A percentile compares a stretch with the other conserved stretches of the same genome.
Conservation (phyloP, 2,329 filamentous ascomycete genomes). For the Neobulgaria alba region DNA sequence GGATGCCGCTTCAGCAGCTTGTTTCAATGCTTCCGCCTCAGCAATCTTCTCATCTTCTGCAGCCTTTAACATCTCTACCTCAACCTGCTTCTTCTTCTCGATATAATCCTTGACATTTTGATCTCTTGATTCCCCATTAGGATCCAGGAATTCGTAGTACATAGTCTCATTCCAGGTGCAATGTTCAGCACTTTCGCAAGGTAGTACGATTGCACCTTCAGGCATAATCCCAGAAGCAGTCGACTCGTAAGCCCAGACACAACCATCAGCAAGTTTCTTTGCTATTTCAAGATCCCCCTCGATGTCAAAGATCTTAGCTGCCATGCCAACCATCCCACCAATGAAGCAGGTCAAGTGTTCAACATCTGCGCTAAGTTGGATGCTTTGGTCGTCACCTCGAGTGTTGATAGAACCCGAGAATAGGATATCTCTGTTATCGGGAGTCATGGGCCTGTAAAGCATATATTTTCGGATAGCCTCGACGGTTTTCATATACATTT, state of each 20-base stretch:
- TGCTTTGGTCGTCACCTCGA: conserved; percentile 33
- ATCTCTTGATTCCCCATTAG: conserved; percentile 35
- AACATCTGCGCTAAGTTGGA: conserved; percentile 26
- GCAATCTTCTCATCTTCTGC: conserved; percentile 7
- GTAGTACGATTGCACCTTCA: conserved; percentile 40
- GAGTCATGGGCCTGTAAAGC: conserved; percentile 69
- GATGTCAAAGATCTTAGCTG: conserved; percentile 51
- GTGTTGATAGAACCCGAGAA: conserved; percentile 58
- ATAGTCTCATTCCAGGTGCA: conserved; percentile 27
- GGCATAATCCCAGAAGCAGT: conserved; percentile 58
- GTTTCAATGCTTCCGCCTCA: conserved; percentile 1
- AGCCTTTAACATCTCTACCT: conserved; percentile 32
- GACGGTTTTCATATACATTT: conserved; percentile 61
- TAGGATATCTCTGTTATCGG: conserved; percentile 59
- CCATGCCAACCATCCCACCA: conserved; percentile 61
- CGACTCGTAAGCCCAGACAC: conserved; percentile 59
- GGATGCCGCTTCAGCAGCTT: conserved; percentile 3
- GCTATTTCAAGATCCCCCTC: conserved; percentile 54
- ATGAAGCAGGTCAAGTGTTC: conserved; percentile 60
- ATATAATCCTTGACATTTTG: conserved; percentile 35
- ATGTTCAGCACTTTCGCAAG: conserved; percentile 34
- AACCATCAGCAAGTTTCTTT: conserved; percentile 56
- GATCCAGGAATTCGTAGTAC: conserved; percentile 26
- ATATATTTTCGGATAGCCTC: conserved; percentile 64
- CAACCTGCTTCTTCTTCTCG: conserved; percentile 31